Conservation (phyloP, 306 rosid species). For the Trifolium repens region DNA sequence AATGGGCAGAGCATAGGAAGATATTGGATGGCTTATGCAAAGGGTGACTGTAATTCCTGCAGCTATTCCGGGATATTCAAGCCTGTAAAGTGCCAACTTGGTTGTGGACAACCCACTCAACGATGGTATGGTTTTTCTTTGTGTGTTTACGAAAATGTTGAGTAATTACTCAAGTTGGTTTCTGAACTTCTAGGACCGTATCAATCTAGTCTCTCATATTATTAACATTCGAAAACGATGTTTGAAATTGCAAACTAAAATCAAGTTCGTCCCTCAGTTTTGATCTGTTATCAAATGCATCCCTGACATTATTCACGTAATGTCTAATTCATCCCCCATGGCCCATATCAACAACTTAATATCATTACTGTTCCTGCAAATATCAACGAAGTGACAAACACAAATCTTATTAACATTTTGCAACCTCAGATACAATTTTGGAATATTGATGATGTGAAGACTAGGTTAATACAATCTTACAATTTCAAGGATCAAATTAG, state of each 20-base stretch:
- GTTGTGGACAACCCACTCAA: slow-evolving; percentile 95
- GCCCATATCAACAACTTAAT: background rate
- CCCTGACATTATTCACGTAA: no score
- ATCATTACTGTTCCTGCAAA: background rate
- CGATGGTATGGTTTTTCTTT: slow-evolving; percentile 62
- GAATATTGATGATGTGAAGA: background rate
- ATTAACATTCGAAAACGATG: background rate
- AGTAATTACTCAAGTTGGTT: background rate
- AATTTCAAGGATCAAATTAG: background rate
- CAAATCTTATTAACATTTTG: no score
- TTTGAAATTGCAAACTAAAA: background rate
- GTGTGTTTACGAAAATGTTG: background rate
- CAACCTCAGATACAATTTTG: background rate
- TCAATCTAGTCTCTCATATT: background rate
- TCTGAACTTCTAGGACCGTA: background rate
- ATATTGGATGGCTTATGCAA: slow-evolving; percentile 90
- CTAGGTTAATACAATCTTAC: background rate
- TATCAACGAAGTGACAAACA: no score
- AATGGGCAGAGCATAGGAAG: slow-evolving; percentile 96
- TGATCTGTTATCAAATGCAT: background rate
- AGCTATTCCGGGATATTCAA: slow-evolving; percentile 73
- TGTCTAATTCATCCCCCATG: background rate
- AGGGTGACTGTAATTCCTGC: slow-evolving; percentile 73
- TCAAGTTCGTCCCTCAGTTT: background rate
- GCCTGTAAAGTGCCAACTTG: slow-evolving; percentile 66